Conservation (phyloP, 2,329 filamentous ascomycete genomes). For the Rugonectria rugulosa region DNA sequence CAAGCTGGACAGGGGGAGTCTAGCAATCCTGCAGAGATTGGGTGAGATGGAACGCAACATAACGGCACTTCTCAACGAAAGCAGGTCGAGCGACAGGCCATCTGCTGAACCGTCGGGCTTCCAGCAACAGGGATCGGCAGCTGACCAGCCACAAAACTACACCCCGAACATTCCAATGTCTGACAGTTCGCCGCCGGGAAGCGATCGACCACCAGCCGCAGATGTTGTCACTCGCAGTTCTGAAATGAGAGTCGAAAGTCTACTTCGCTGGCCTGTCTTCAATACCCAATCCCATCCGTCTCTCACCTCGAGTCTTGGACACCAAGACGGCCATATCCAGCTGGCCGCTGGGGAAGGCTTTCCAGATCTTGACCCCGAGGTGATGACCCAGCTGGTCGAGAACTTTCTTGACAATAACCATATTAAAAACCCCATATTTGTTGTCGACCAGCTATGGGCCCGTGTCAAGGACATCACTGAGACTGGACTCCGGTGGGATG, state of each 20-base stretch:
- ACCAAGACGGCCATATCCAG: not conserved
- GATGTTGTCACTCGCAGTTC: conserved; percentile 23
- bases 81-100: not conserved
- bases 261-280: conserved; percentile 22
- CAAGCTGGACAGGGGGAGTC: conserved; percentile 29
- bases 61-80: conserved; percentile 8
- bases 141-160: not conserved
- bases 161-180: not conserved
- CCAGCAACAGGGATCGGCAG: not conserved
- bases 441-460: conserved; percentile 25
- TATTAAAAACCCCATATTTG: conserved; percentile 33
- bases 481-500: conserved; percentile 29
- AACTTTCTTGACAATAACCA: conserved; percentile 33
- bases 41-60: conserved; percentile 25
- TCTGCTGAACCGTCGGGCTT: not conserved
- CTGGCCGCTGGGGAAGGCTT: conserved; percentile 9
- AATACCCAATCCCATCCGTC: conserved; percentile 7
- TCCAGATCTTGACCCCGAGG: conserved; percentile 24
- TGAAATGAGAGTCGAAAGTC: conserved; percentile 21
- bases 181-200: conserved; percentile 1
- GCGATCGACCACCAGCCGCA: conserved; percentile 18
- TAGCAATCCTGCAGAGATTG: conserved; percentile 28
- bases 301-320: conserved; percentile 13
- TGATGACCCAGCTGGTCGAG: conserved; percentile 26
- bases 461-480: conserved; percentile 23